Conservation (phyloP, 2,329 filamentous ascomycete species). For the Talaromyces pinophilus region DNA sequence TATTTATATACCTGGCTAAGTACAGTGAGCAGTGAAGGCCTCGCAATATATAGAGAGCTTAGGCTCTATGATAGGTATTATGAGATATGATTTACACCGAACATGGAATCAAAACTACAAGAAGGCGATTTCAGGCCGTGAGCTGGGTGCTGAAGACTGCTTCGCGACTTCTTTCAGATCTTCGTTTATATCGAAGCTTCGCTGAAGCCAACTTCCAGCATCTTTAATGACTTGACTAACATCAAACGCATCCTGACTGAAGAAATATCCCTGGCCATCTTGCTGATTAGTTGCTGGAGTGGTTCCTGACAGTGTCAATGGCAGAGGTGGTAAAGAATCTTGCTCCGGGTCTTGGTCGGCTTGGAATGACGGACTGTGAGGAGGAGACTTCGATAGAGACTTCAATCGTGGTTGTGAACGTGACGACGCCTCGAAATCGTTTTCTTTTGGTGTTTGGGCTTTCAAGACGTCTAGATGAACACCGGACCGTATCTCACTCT, state of each 20-base stretch:
- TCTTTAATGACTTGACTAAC: conserved; percentile 49
- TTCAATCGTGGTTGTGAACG: conserved; percentile 12
- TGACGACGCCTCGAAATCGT: conserved; percentile 25
- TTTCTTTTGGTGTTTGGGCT: conserved; percentile 29
- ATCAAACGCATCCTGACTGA: conserved; percentile 42
- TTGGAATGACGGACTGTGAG: neutral
- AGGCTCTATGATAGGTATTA: neutral
- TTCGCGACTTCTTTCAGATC: conserved; percentile 31
- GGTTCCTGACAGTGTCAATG: conserved; percentile 38
- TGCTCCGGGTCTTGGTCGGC: neutral
- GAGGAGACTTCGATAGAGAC: neutral
- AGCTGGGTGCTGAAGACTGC: conserved; percentile 20
- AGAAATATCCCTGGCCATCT: conserved; percentile 37
- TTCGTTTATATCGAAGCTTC: conserved; percentile 46
- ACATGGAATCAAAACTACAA: neutral
- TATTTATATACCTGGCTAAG: neutral
- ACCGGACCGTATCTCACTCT: conserved; percentile 7
- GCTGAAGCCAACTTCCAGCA: conserved; percentile 47
- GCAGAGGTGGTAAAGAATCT: conserved; percentile 25
- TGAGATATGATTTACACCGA: neutral
- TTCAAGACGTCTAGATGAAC: conserved; percentile 18
- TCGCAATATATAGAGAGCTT: neutral
- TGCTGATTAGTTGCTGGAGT: conserved; percentile 34
- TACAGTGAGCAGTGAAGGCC: neutral
- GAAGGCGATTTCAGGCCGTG: conserved; percentile 5